Evolutionary conservation across 2,329 filamentous ascomycete species (phyloP).

Genomic region (Aspergillus japonicus): DNA sequence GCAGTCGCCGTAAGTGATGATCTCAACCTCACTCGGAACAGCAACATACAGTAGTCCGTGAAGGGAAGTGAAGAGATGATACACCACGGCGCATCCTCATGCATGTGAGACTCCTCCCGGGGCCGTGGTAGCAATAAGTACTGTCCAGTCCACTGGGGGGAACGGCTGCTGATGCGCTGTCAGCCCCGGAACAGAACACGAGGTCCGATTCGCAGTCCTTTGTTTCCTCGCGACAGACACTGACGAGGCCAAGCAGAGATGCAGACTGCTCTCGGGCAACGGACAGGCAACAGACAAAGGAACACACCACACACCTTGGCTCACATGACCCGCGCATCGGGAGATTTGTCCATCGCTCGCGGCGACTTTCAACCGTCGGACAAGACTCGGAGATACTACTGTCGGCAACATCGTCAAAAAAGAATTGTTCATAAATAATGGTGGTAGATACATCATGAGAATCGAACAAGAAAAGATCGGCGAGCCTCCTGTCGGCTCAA

Average conservation of each 20-base stretch:
- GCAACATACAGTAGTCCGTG: no score
- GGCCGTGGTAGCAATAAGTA: no score
- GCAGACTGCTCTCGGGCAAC: no score
- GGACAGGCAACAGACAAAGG: not conserved
- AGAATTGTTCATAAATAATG: not conserved
- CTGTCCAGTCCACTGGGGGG: no score
- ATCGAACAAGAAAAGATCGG: not conserved
- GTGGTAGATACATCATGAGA: constrained; percentile 12
- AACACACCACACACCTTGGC: not conserved
- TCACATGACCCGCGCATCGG: not conserved
- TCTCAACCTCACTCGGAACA: no score
- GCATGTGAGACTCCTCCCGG: no score
- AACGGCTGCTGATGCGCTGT: not conserved
- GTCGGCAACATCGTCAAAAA: no score
- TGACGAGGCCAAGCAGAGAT: no score
- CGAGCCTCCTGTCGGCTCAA: constrained; percentile 1
- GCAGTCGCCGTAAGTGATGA: no score
- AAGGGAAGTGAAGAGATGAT: no score
- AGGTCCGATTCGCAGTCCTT: not conserved
- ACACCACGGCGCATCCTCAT: no score
- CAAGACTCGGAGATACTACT: not conserved
- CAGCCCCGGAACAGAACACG: not conserved
- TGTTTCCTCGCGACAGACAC: not conserved
- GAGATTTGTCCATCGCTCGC: not conserved
- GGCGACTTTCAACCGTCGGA: not conserved